These are phyloP conservation scores for Sorghum bicolor DNA, from an alignment of 176 grass and related monocot species.

Conservation along the genomic window Sorghum_bicolor_NCBIv3 NC_012877.2:47529501-47530000, in stretches of 20 bases:
- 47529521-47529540: conserved; percentile 18
- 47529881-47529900: conserved; percentile 36
- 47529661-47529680: conserved; percentile 16
- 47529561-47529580: conserved; percentile 20
- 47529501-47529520: conserved; percentile 36
- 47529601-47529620: conserved; percentile 45
- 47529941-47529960: conserved; percentile 29
- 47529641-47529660: conserved; percentile 34
- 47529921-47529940: conserved; percentile 41
- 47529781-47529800: conserved; percentile 59
- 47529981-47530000: conserved; percentile 54
- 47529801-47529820: conserved; percentile 18
- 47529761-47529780: conserved; percentile 37
- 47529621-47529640: not conserved
- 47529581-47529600: conserved; percentile 33
- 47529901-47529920: conserved; percentile 39
- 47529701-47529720: conserved; percentile 36
- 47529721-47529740: conserved; percentile 28
- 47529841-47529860: conserved; percentile 45
- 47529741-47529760: conserved; percentile 44
- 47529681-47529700: conserved; percentile 41
- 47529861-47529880: conserved; percentile 59
- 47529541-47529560: conserved; percentile 43
- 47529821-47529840: not conserved
- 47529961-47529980: conserved; percentile 47